A percentile compares a stretch with the other conserved stretches of the same genome.
These are phyloP conservation scores for Asterophora lycoperdoides DNA, from an alignment of 768 basidiomycete species.

Conservation along the genomic window DNA sequence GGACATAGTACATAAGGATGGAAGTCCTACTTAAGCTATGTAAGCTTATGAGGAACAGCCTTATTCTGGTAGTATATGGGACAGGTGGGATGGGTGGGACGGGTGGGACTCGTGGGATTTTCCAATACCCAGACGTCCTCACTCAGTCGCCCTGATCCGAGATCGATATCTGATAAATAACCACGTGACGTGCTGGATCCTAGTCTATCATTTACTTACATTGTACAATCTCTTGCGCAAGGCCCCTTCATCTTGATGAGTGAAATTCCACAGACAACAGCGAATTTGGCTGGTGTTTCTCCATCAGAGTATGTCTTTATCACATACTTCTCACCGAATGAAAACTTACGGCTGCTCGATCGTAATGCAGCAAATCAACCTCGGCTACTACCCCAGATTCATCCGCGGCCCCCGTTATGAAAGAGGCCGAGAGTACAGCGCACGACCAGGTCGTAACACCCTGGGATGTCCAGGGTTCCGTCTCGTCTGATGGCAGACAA, in stretches of 20 bases:
- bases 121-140: no score
- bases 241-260: not conserved
- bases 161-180: constrained; percentile 16
- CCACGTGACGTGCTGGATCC: constrained; percentile 10
- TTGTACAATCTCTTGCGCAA: not conserved
- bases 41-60: no score
- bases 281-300: constrained; percentile 2
- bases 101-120: no score
- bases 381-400: not conserved
- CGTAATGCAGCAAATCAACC: not conserved
- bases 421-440: constrained; percentile 1
- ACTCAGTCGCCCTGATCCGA: no score
- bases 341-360: not conserved
- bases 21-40: no score
- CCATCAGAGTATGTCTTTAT: constrained; percentile 2
- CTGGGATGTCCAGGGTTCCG: constrained; percentile 94
- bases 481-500: constrained; percentile 84
- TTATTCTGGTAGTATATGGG: no score
- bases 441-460: constrained; percentile 85
- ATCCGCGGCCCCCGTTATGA: not conserved
- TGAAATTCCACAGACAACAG: constrained; percentile 3
- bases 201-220: not conserved
- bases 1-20: no score
- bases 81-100: no score
- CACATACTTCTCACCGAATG: not conserved